Conservation (phyloP, 352 stramenopile genomes). For the Pythium graminicola region DNA sequence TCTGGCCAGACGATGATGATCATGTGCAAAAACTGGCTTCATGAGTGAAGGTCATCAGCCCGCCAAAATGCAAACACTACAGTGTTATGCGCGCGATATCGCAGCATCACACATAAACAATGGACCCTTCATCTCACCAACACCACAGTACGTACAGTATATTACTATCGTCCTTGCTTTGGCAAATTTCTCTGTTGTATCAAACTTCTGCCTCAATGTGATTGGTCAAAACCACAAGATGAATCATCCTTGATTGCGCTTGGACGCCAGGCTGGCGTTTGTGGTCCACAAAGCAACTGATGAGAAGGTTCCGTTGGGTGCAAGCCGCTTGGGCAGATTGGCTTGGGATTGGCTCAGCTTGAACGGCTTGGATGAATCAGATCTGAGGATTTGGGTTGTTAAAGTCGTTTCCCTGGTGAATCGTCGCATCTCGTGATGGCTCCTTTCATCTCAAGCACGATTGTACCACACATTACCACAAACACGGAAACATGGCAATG, state of each 20-base stretch:
- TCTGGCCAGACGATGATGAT: not conserved
- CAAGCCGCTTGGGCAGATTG: not conserved
- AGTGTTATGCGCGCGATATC: not conserved
- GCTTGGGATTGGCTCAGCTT: slow-evolving; percentile 1
- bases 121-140: no score
- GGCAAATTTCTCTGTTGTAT: no score
- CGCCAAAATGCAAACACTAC: no score
- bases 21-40: slow-evolving; percentile 19
- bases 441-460: no score
- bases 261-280: no score
- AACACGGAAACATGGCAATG: no score
- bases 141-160: no score
- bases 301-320: slow-evolving; percentile 12
- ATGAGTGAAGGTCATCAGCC: slow-evolving; percentile 19
- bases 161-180: no score
- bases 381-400: not conserved
- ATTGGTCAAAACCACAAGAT: not conserved
- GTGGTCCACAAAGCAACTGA: slow-evolving; percentile 8
- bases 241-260: not conserved
- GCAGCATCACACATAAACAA: no score
- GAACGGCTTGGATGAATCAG: slow-evolving; percentile 1
- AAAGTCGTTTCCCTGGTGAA: not conserved
- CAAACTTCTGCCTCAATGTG: no score
- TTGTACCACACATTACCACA: no score
- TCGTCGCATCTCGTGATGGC: no score